These are phyloP conservation scores for Spathaspora sp. DNA, from an alignment of 805 yeast genomes.

Conservation along the genomic window DNA sequence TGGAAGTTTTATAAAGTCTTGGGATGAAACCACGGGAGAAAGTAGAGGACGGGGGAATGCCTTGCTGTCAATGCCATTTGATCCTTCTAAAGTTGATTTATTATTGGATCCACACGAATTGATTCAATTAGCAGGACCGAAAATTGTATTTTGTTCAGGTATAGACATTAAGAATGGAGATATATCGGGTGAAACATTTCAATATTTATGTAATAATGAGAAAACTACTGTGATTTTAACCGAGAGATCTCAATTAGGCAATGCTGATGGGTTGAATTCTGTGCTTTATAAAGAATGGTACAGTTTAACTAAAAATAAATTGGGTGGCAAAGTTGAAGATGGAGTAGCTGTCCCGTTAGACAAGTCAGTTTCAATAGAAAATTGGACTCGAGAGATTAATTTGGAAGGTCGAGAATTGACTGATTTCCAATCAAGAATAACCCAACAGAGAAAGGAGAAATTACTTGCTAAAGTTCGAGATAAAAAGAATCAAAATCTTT, in stretches of 20 bases:
- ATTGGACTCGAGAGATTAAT: constrained; percentile 46
- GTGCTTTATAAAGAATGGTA: constrained; percentile 56
- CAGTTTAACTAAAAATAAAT: constrained; percentile 30
- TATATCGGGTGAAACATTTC: constrained; percentile 49
- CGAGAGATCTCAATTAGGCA: constrained; percentile 47
- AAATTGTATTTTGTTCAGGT: constrained; percentile 77
- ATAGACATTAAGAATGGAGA: constrained; percentile 63
- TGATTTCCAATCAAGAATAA: constrained; percentile 44
- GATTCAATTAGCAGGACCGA: constrained; percentile 57
- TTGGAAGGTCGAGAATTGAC: constrained; percentile 49
- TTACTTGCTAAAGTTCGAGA: constrained; percentile 40
- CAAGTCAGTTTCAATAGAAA: constrained; percentile 35
- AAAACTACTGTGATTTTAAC: constrained; percentile 73
- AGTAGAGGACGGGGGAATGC: not conserved
- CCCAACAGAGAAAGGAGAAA: constrained; percentile 42
- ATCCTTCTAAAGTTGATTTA: constrained; percentile 56
- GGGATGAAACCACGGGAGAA: constrained; percentile 51
- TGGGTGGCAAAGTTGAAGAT: constrained; percentile 44
- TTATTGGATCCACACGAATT: constrained; percentile 56
- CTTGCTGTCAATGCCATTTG: constrained; percentile 55
- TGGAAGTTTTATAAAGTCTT: constrained; percentile 73
- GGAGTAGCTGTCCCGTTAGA: constrained; percentile 58
- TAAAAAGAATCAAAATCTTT: constrained; percentile 34
- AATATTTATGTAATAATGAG: constrained; percentile 57
- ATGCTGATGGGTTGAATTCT: constrained; percentile 43